Evolutionary conservation across 2,329 filamentous ascomycete species (phyloP), one percentile per base, ranked within the genome.

Genomic region (Penicillium psychrosexuale): DNA sequence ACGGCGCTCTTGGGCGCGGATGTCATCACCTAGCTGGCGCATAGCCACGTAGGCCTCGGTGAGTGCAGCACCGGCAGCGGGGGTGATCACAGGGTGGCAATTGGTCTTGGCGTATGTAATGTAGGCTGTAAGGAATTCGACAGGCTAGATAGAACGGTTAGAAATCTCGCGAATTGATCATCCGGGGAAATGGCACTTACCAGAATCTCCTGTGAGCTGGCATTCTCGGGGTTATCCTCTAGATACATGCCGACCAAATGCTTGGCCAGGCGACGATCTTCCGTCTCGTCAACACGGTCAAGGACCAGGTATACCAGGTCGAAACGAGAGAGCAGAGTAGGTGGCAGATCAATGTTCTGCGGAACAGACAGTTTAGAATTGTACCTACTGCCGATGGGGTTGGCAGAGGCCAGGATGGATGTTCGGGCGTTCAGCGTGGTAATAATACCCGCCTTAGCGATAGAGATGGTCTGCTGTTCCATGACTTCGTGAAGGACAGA

Each of bases 331-430:
- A 99, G 83, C 7, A 99, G 81, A 0, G 94, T 99, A 0, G 94
- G 94, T 0, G 94, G 94, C 8, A 99, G 84, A 69, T 99, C 94
- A 66, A 99, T 99, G 74, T 99, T 99, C 68, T 97, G 92, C 3
- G 94, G 94, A 13, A 99, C 94, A 0, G 94, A 92, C 24, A 99
- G 78, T 67, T 96, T 93, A 3, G 91, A 89, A 74, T 99, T 97
- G 78, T 99, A 99, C 70, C 95, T 92, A 77, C 91, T 96, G 66
- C 94, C 94, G 62, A 99, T 97, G 1, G 94, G 94, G 71, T 99
- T 99, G 73, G 94, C 94, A 11, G 93, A 97, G 15, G 94, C 94
- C 30, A 99, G 84, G 68, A 99, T 97, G 61, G 90, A 95, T 1
- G 94, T 97, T 69, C 94, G 84, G 27, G 94, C 94, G 70, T 99